Evolutionary conservation across 306 rosid species (phyloP).

Genomic region (Castanospermum australe): DNA sequence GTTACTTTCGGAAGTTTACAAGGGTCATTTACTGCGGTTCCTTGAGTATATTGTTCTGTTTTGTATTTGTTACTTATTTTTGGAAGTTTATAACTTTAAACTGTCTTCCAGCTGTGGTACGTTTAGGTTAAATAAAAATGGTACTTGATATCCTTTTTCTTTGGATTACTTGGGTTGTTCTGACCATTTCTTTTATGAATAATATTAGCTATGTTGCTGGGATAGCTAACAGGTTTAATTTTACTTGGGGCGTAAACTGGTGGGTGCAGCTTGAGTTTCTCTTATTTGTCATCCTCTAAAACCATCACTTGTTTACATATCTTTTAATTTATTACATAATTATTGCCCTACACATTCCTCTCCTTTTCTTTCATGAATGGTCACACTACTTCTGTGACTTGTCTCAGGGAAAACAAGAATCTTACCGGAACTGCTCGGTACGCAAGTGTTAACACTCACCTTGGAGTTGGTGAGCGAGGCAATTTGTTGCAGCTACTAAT

Average conservation of each 20-base stretch:
- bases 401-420: slow-evolving; percentile 93
- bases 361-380: neutral
- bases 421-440: slow-evolving; percentile 99
- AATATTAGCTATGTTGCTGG: neutral
- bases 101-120: neutral
- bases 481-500: slow-evolving; percentile 15
- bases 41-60: neutral
- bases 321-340: neutral
- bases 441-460: slow-evolving; percentile 99
- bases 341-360: neutral
- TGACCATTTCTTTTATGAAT: neutral
- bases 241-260: neutral
- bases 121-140: slow-evolving; percentile 3
- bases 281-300: neutral
- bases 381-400: neutral
- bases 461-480: slow-evolving; percentile 85
- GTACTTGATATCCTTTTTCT: neutral
- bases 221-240: neutral
- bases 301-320: neutral
- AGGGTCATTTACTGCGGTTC: neutral
- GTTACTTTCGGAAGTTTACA: neutral
- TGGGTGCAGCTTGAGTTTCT: neutral
- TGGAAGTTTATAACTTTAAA: neutral
- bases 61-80: neutral
- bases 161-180: neutral